These are phyloP conservation scores for Diaporthe humulicola DNA, from an alignment of 2,329 filamentous ascomycete species.

Conservation along the genomic window DNA sequence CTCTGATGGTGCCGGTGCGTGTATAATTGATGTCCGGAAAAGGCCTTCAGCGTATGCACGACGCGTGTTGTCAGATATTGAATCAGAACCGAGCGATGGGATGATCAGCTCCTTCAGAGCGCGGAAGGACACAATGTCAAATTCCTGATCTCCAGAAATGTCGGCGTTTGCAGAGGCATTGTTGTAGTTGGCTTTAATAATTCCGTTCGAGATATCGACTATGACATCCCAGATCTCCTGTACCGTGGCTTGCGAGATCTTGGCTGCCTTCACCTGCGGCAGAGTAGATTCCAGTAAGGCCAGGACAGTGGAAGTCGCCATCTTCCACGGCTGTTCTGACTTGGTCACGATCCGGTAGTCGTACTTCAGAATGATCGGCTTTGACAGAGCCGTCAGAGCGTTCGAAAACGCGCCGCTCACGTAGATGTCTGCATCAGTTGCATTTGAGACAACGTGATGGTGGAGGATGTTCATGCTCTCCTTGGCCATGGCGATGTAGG, in stretches of 20 bases:
- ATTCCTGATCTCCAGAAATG: slow-evolving; percentile 78
- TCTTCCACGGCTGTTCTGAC: slow-evolving; percentile 80
- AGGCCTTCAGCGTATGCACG: slow-evolving; percentile 80
- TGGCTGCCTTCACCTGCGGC: slow-evolving; percentile 66
- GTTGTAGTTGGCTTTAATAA: slow-evolving; percentile 74
- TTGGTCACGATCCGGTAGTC: slow-evolving; percentile 79
- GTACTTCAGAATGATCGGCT: slow-evolving; percentile 85
- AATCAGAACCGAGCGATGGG: slow-evolving; percentile 75
- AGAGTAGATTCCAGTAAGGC: slow-evolving; percentile 77
- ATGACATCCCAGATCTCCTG: slow-evolving; percentile 79
- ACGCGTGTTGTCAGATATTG: slow-evolving; percentile 76
- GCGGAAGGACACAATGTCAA: slow-evolving; percentile 83
- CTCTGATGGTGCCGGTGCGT: slow-evolving; percentile 70
- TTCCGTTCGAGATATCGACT: slow-evolving; percentile 75
- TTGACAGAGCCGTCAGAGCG: slow-evolving; percentile 75
- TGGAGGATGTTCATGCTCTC: slow-evolving; percentile 80
- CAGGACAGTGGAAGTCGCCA: slow-evolving; percentile 79
- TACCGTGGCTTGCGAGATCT: slow-evolving; percentile 59
- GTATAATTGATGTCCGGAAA: slow-evolving; percentile 86
- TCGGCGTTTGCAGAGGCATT: slow-evolving; percentile 58
- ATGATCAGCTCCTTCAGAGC: slow-evolving; percentile 80
- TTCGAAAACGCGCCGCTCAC: slow-evolving; percentile 74
- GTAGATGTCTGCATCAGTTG: slow-evolving; percentile 76
- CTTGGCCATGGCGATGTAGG: slow-evolving; percentile 91
- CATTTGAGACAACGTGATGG: slow-evolving; percentile 69